These are phyloP conservation scores for Penicillium sp. DNA, from an alignment of 2,329 filamentous ascomycete species.

Conservation along the genomic window DNA sequence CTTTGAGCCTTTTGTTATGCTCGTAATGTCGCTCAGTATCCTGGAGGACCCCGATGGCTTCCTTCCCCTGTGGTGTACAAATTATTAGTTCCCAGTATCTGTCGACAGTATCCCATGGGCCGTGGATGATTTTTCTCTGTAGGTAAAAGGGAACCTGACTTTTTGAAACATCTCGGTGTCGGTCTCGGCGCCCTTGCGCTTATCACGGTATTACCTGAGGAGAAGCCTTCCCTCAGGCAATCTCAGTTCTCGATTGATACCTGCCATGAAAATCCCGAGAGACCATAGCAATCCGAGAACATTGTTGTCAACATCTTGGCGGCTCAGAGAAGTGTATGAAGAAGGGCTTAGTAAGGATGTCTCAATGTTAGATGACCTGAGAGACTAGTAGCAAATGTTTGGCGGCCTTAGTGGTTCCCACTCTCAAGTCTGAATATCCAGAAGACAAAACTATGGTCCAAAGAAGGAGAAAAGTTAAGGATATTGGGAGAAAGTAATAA, in stretches of 20 bases:
- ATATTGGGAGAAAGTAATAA: not conserved
- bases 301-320: conserved; percentile 15
- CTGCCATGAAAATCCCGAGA: conserved; percentile 32
- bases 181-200: conserved; percentile 24
- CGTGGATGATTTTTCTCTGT: not conserved
- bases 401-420: not conserved
- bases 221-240: conserved; percentile 40
- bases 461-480: not conserved
- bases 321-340: not conserved
- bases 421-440: not conserved
- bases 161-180: conserved; percentile 27
- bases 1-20: conserved; percentile 29
- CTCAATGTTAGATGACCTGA: not conserved
- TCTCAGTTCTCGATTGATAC: conserved; percentile 39
- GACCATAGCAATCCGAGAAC: conserved; percentile 31
- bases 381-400: not conserved
- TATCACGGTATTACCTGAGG: conserved; percentile 42
- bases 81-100: not conserved
- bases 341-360: not conserved
- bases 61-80: conserved; percentile 31
- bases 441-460: not conserved
- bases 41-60: conserved; percentile 41
- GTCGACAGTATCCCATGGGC: not conserved
- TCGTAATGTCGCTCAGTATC: conserved; percentile 29
- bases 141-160: conserved; percentile 19